These are phyloP conservation scores for Globisporangium irregulare DNA, from an alignment of 352 stramenopile genomes.

Conservation along the genomic window DNA sequence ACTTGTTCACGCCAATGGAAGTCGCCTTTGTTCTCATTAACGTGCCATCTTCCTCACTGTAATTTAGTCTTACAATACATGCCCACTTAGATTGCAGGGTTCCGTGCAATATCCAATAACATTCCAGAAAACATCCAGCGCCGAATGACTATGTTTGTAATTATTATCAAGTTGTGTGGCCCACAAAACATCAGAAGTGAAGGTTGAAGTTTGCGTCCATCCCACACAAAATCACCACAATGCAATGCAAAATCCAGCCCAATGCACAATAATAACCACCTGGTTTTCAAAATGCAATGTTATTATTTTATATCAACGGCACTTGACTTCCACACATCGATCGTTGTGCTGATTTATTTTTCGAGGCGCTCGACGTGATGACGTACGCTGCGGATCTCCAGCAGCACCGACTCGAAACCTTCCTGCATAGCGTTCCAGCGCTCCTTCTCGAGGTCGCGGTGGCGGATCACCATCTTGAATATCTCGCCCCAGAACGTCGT, in stretches of 20 bases:
- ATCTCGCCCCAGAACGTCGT: slow-evolving; percentile 39
- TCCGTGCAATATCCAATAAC: too few relatives aligned
- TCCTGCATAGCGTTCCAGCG: slow-evolving; percentile 46
- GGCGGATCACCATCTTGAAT: slow-evolving; percentile 33
- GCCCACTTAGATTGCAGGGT: too few relatives aligned
- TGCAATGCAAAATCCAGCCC: neutral
- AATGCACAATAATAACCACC: neutral
- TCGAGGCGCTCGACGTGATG: slow-evolving; percentile 54
- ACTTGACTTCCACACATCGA: neutral
- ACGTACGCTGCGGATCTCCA: slow-evolving; percentile 59
- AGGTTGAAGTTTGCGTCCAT: neutral
- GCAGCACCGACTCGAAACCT: slow-evolving; percentile 53
- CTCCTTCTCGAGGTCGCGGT: slow-evolving; percentile 20
- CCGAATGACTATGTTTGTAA: too few relatives aligned
- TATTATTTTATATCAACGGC: neutral
- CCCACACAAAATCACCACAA: neutral
- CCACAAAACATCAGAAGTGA: neutral
- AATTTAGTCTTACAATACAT: too few relatives aligned
- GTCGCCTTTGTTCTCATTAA: too few relatives aligned
- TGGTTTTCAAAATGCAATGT: neutral
- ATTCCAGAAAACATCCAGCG: too few relatives aligned
- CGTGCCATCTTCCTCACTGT: too few relatives aligned
- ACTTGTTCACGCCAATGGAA: too few relatives aligned
- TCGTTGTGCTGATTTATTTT: slow-evolving; percentile 5
- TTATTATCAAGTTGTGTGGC: neutral